Percentiles rank a stretch among this genome's conserved stretches.
These are phyloP conservation scores for Chlamydomonas sp. DNA, from an alignment of 139 green algal species.

Conservation along the genomic window DNA sequence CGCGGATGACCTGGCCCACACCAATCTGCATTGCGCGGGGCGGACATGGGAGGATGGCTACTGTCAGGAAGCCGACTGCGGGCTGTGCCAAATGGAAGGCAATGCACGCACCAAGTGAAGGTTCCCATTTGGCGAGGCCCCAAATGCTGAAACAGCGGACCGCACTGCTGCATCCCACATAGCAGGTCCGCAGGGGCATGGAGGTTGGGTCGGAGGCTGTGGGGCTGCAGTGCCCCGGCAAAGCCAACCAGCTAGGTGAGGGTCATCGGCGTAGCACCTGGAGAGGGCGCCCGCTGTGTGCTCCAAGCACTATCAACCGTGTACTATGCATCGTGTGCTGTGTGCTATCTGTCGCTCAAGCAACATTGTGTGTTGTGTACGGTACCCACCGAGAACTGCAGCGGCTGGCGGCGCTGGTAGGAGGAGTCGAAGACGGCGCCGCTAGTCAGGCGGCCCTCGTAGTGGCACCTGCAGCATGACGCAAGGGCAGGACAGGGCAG, in stretches of 20 bases:
- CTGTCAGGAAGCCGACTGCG: no score
- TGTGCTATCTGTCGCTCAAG: no score
- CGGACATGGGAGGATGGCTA: not conserved
- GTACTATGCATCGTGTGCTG: not conserved
- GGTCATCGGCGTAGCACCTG: not conserved
- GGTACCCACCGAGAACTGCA: slow-evolving; percentile 75
- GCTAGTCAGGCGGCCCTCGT: slow-evolving; percentile 82
- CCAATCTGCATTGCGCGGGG: slow-evolving; percentile 58
- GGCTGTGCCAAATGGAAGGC: no score
- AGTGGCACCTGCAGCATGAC: slow-evolving; percentile 71
- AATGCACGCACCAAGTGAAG: no score
- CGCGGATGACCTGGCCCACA: slow-evolving; percentile 76
- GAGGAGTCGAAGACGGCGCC: slow-evolving; percentile 84
- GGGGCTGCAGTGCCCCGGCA: no score
- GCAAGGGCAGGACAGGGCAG: no score
- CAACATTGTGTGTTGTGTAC: not conserved
- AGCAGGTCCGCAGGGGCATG: no score
- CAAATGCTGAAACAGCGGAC: no score
- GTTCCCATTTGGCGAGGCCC: no score
- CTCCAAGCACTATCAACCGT: not conserved
- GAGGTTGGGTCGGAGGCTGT: no score
- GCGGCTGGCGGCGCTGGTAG: slow-evolving; percentile 80
- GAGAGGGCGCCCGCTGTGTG: not conserved
- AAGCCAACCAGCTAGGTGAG: not conserved
- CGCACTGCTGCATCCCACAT: no score